phyloP scores from a whole-genome alignment of 176 grass and related monocot species.

The Aegilops tauschii region DNA sequence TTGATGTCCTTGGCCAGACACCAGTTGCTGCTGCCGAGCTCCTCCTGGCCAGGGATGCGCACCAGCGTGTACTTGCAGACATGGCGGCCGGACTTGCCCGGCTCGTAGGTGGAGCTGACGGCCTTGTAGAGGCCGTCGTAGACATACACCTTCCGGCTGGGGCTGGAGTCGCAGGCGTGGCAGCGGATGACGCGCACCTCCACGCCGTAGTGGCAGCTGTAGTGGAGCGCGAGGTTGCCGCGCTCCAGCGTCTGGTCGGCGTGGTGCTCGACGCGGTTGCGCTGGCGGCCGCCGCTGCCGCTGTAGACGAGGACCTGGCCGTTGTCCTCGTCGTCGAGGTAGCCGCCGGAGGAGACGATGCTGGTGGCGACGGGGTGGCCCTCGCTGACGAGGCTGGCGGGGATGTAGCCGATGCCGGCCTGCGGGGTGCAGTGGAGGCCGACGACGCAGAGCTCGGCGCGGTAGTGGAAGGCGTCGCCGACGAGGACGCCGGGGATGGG shows the following conservation, averaged over 20 bases:
- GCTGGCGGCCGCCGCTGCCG: slow-evolving; percentile 75
- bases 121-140: slow-evolving; percentile 91
- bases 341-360: slow-evolving; percentile 84
- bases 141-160: slow-evolving; percentile 57
- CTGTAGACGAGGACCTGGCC: slow-evolving; percentile 82
- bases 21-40: slow-evolving; percentile 53
- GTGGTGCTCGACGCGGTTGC: slow-evolving; percentile 45
- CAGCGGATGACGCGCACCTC: slow-evolving; percentile 81
- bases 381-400: slow-evolving; percentile 37
- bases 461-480: slow-evolving; percentile 89
- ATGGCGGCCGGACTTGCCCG: slow-evolving; percentile 57
- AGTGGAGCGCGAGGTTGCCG: slow-evolving; percentile 83
- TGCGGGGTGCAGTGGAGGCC: slow-evolving; percentile 77
- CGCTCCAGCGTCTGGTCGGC: slow-evolving; percentile 66
- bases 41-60: slow-evolving; percentile 52
- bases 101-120: slow-evolving; percentile 40
- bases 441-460: slow-evolving; percentile 76
- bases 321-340: slow-evolving; percentile 83
- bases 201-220: slow-evolving; percentile 70
- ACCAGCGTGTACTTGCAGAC: slow-evolving; percentile 72
- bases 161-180: slow-evolving; percentile 29
- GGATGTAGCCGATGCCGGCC: slow-evolving; percentile 74
- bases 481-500: slow-evolving; percentile 60
- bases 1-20: slow-evolving; percentile 51
- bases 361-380: slow-evolving; percentile 82